Evolutionary conservation across 1,284 basidiomycete genomes (phyloP).

Genomic region (Sphagnurus paluster): DNA sequence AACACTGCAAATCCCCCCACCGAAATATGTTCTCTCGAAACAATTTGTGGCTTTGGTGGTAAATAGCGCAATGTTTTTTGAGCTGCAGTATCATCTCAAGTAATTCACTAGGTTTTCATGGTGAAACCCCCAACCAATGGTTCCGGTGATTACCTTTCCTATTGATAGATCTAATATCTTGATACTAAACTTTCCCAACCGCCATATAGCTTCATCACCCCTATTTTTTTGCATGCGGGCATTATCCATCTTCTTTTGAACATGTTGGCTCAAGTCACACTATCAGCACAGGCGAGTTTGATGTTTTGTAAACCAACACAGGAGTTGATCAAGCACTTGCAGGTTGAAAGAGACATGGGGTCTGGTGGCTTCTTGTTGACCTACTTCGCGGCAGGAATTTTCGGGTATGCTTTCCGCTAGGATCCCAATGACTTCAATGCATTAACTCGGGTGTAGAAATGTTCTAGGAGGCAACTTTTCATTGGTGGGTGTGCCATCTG

Average conservation of each 20-base stretch:
- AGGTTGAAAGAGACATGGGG: conserved; percentile 89
- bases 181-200: neutral
- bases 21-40: conserved; percentile 73
- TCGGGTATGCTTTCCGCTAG: conserved; percentile 60
- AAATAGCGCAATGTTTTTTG: conserved; percentile 1
- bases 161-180: neutral
- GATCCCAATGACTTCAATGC: neutral
- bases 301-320: conserved; percentile 5
- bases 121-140: conserved; percentile 77
- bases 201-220: conserved; percentile 69
- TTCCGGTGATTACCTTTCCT: conserved; percentile 57
- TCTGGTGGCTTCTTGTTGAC: conserved; percentile 78
- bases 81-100: neutral
- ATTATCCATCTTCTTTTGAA: conserved; percentile 88
- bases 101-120: conserved; percentile 53
- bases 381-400: conserved; percentile 89
- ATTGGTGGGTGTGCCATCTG: conserved; percentile 86
- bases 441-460: conserved; percentile 48
- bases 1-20: conserved; percentile 75
- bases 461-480: conserved; percentile 91
- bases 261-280: conserved; percentile 83
- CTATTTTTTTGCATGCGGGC: conserved; percentile 92
- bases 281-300: conserved; percentile 69
- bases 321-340: conserved; percentile 6
- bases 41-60: conserved; percentile 87